Evolutionary conservation across 768 basidiomycete genomes (phyloP).

Genomic region (Termitomyces sp.): DNA sequence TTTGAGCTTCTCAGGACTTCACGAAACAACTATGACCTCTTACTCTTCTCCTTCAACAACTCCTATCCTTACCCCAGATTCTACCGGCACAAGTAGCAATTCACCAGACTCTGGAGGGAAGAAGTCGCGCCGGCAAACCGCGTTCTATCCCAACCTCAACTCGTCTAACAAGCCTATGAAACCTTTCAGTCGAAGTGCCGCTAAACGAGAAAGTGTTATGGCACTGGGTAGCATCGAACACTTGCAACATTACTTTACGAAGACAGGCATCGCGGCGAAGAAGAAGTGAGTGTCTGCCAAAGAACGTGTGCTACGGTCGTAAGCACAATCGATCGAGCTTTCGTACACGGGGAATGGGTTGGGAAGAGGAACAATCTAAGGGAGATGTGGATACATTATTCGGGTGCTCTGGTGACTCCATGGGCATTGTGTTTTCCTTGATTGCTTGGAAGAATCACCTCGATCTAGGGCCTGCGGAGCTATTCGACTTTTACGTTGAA

Average conservation of each 20-base stretch:
- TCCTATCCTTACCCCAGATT: slow-evolving; percentile 57
- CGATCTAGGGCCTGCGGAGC: background rate
- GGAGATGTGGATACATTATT: background rate
- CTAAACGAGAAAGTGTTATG: slow-evolving; percentile 92
- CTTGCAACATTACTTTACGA: slow-evolving; percentile 91
- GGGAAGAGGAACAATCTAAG: background rate
- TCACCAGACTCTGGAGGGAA: slow-evolving; percentile 23
- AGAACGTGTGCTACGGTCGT: background rate
- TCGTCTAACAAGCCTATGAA: slow-evolving; percentile 69
- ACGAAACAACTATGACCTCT: slow-evolving; percentile 24
- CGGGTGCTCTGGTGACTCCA: background rate
- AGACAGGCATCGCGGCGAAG: slow-evolving; percentile 72
- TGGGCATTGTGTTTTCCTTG: background rate
- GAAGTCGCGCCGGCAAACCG: slow-evolving; percentile 61
- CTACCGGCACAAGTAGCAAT: slow-evolving; percentile 35
- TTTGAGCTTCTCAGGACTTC: background rate
- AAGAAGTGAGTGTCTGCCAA: slow-evolving; percentile 50
- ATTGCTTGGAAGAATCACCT: background rate
- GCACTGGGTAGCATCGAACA: slow-evolving; percentile 94
- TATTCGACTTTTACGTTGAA: background rate
- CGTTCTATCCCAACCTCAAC: slow-evolving; percentile 74
- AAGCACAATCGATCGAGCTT: background rate
- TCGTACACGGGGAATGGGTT: background rate
- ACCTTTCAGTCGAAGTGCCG: slow-evolving; percentile 85
- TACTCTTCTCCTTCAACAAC: slow-evolving; percentile 42